Evolutionary conservation across 2,329 filamentous ascomycete species (phyloP).

Genomic region (Taxawa tesnikishii): DNA sequence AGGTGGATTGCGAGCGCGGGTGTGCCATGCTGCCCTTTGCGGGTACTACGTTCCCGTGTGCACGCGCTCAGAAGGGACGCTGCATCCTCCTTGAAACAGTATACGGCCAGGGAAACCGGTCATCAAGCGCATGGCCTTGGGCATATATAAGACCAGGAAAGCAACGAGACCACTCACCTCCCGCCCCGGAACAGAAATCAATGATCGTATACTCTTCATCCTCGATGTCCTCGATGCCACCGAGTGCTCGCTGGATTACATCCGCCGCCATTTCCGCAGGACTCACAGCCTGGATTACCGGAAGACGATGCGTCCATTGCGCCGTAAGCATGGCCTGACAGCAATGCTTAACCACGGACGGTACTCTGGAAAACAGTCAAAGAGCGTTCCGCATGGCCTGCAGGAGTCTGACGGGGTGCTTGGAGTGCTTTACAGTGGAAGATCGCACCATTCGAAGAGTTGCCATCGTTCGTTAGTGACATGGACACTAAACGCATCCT

Average conservation of each 20-base stretch:
- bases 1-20: too few species aligned
- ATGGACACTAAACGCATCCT: too few species aligned
- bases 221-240: slow-evolving; percentile 29
- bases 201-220: slow-evolving; percentile 48
- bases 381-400: not conserved
- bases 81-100: too few species aligned
- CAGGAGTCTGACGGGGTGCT: too few species aligned
- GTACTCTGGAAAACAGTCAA: slow-evolving; percentile 49
- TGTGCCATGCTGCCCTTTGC: too few species aligned
- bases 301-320: slow-evolving; percentile 49
- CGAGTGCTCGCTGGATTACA: slow-evolving; percentile 33
- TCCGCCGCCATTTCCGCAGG: slow-evolving; percentile 50
- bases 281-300: slow-evolving; percentile 43
- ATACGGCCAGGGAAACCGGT: too few species aligned
- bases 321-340: slow-evolving; percentile 54
- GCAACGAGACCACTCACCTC: slow-evolving; percentile 38
- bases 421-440: slow-evolving; percentile 13
- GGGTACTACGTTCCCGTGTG: too few species aligned
- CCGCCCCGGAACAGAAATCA: slow-evolving; percentile 65
- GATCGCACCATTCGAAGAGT: slow-evolving; percentile 19
- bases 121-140: too few species aligned
- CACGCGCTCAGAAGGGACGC: too few species aligned
- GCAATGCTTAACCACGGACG: slow-evolving; percentile 49
- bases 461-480: too few species aligned
- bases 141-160: not conserved